These are phyloP conservation scores for Corymbia maculata DNA, from an alignment of 345 rosid species.

Conservation along the genomic window DNA sequence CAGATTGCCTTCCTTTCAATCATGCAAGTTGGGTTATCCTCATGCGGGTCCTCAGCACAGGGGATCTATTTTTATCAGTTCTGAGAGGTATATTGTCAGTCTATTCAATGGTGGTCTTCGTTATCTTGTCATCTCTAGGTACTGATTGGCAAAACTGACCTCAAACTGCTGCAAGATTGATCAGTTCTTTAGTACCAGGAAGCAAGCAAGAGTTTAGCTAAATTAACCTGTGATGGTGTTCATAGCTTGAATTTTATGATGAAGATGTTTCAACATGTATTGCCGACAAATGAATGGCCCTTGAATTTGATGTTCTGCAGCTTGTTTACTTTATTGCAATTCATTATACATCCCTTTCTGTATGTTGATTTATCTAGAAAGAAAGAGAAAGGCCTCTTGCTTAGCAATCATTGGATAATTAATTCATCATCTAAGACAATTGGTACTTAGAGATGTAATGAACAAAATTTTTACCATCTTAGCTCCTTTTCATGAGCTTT, in stretches of 20 bases:
- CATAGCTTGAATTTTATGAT: neutral
- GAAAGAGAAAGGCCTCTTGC: neutral
- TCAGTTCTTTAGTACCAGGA: neutral
- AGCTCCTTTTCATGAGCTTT: neutral
- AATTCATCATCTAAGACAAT: neutral
- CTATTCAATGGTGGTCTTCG: neutral
- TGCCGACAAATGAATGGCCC: neutral
- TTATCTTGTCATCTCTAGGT: neutral
- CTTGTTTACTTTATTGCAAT: neutral
- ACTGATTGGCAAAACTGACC: neutral
- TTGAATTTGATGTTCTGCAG: neutral
- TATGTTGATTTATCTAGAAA: neutral
- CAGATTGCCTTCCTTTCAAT: conserved; percentile 57
- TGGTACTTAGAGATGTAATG: neutral
- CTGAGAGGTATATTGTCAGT: conserved; percentile 48
- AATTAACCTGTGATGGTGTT: neutral
- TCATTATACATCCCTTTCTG: neutral
- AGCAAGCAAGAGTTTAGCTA: neutral
- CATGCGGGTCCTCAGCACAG: conserved; percentile 70
- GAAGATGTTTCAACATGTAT: neutral
- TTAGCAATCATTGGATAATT: neutral
- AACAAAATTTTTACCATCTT: neutral
- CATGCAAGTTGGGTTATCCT: conserved; percentile 49
- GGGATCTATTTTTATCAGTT: conserved; percentile 77
- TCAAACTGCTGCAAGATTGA: neutral